These are phyloP conservation scores for Fraxinus velutina DNA, from an alignment of 305 asterid genomes.

Conservation along the genomic window DNA sequence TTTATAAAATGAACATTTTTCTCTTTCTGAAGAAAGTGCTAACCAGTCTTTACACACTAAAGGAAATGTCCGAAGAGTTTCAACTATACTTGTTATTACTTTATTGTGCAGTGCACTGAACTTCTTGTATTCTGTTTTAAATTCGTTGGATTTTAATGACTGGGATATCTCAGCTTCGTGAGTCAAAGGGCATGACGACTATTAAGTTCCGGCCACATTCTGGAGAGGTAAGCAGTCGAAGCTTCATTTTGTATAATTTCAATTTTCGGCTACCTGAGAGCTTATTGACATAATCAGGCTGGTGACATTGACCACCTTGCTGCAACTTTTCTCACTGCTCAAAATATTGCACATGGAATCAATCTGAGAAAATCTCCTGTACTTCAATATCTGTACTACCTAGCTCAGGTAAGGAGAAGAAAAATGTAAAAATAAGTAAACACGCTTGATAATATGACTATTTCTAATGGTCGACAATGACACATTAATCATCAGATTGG, in stretches of 20 bases:
- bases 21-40: not conserved
- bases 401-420: constrained; percentile 71
- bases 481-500: constrained; percentile 67
- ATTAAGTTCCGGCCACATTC: constrained; percentile 94
- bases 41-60: not conserved
- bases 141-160: constrained; percentile 8
- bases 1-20: not conserved
- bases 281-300: constrained; percentile 51
- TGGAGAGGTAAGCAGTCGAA: constrained; percentile 68
- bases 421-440: constrained; percentile 4
- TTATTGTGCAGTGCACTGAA: not conserved
- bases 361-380: constrained; percentile 96
- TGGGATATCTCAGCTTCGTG: constrained; percentile 73
- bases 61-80: not conserved
- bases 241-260: not conserved
- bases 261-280: constrained; percentile 15
- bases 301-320: constrained; percentile 99
- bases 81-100: not conserved
- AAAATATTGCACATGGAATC: constrained; percentile 93
- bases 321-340: constrained; percentile 86
- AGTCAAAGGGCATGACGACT: constrained; percentile 90
- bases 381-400: constrained; percentile 87
- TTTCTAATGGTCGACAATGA: constrained; percentile 27
- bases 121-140: not conserved
- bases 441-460: not conserved